Percentiles rank a stretch among this genome's conserved stretches.
Conservation (phyloP, 148 eudicot species). For the Rhododendron simsii region DNA sequence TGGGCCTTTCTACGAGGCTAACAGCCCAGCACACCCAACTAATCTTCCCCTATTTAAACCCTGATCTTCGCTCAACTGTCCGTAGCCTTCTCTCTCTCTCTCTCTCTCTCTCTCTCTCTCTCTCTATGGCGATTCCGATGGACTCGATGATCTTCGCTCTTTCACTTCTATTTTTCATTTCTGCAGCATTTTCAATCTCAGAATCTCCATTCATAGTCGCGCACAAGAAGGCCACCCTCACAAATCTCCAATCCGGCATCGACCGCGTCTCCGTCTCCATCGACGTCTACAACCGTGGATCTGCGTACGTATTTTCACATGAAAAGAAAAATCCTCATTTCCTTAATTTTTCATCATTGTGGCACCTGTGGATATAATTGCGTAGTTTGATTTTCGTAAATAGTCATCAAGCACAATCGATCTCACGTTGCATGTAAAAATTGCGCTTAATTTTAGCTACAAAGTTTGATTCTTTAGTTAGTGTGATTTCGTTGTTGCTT, state of each 20-base stretch:
- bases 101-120: neutral
- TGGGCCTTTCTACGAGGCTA: neutral
- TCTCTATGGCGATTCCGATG: conserved; percentile 1
- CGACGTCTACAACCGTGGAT: conserved; percentile 50
- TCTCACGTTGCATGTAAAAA: neutral
- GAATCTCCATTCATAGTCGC: conserved; percentile 47
- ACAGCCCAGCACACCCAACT: neutral
- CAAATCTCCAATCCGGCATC: conserved; percentile 31
- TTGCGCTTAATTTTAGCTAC: neutral
- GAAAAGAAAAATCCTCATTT: neutral
- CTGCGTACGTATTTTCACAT: conserved; percentile 21
- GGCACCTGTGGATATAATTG: neutral
- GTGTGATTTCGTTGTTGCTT: neutral
- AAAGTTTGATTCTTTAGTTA: neutral
- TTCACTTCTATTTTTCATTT: conserved; percentile 14
- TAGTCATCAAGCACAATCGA: neutral
- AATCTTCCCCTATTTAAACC: neutral
- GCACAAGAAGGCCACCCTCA: conserved; percentile 47
- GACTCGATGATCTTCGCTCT: neutral
- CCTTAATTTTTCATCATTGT: neutral
- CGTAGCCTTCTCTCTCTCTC: neutral
- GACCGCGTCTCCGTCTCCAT: conserved; percentile 42
- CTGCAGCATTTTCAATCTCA: conserved; percentile 20
- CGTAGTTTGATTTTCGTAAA: neutral
- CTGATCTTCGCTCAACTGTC: neutral